Evolutionary conservation across 768 basidiomycete species (phyloP), one percentile per base, ranked within the genome.

Genomic region (Pleurotus sapidus): DNA sequence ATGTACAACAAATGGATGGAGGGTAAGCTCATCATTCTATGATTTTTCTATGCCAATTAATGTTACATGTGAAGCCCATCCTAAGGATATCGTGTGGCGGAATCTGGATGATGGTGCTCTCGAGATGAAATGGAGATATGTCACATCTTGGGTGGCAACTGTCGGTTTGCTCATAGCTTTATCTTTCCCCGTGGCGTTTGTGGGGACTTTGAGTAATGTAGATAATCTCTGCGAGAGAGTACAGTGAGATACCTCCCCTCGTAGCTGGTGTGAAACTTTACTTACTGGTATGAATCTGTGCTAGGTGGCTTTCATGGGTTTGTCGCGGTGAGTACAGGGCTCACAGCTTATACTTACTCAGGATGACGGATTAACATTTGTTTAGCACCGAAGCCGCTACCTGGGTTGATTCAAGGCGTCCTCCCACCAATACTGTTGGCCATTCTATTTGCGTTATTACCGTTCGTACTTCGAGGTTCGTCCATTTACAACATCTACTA

Each of bases 1-100:
- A 89, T 90, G 87, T 70, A 74, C 39, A 75, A 81, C 24, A 82
- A 83, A 56, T 86, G 79, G 76, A 78, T 84, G 72, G 87, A 90
- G 67, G 49, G 49, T 51, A 51, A 15, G 43, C 43, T 12, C 74
- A 79, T 43, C 65, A 74, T 0, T 76, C 79, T 4, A 71, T 71
- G 34, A 77, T 80, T 57, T 73, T 6, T 23, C 45, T 3, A 9
- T 18, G 18, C 17, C 25, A 20, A 9, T 18, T 55, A 20, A 24
- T 7, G 11, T 17, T 8, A 9, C 18, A 20, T 12, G 24, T 1
- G 7, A 9, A 51, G 71, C 70, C 2, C 72, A 73, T 58, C 79
- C 77, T 0, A 77, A 76, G 58, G 78, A 81, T 63, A 74, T 91
- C 38, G 84, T 90, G 30, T 83, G 81, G 81, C 63, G 72, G 40